These are phyloP conservation scores for Helichrysum umbraculigerum DNA, from an alignment of 129 eudicot species.

Conservation along the genomic window DNA sequence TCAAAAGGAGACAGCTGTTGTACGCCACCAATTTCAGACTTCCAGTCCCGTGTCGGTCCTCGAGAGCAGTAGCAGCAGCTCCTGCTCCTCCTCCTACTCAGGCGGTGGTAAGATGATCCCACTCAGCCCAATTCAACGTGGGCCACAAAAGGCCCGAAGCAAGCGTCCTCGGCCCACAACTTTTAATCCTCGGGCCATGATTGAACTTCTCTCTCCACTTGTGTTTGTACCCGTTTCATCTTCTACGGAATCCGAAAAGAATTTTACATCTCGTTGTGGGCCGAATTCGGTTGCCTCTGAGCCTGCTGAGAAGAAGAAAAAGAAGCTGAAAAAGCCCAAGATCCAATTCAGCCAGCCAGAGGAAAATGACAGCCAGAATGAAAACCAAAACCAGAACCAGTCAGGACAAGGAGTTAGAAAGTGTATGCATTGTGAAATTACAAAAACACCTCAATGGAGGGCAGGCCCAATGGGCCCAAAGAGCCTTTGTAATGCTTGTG, in stretches of 20 bases:
- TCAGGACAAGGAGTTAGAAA: slow-evolving; percentile 60
- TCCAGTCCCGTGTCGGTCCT: slow-evolving; percentile 89
- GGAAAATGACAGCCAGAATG: slow-evolving; percentile 23
- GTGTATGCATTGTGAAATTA: slow-evolving; percentile 95
- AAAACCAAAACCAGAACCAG: slow-evolving; percentile 28
- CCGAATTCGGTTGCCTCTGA: slow-evolving; percentile 19
- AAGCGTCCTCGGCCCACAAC: slow-evolving; percentile 88
- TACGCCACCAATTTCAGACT: slow-evolving; percentile 55
- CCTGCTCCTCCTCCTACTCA: slow-evolving; percentile 60
- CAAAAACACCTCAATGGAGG: slow-evolving; percentile 98
- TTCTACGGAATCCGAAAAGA: slow-evolving; percentile 47
- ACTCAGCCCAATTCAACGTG: slow-evolving; percentile 55
- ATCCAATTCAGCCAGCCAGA: slow-evolving; percentile 30
- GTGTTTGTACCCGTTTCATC: slow-evolving; percentile 31
- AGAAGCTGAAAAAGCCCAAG: slow-evolving; percentile 48
- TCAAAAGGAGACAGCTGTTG: slow-evolving; percentile 35
- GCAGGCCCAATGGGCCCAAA: slow-evolving; percentile 98
- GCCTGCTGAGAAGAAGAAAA: slow-evolving; percentile 54
- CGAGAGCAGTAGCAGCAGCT: slow-evolving; percentile 83
- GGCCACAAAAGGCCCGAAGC: slow-evolving; percentile 82
- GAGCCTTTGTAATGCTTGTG: slow-evolving; percentile 94
- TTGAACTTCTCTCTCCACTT: slow-evolving; percentile 55
- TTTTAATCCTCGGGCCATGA: slow-evolving; percentile 61
- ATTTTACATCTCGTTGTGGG: slow-evolving; percentile 49
- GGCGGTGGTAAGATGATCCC: slow-evolving; percentile 47